A percentile compares a stretch with the other conserved stretches of the same genome.
Evolutionary conservation across 805 yeast species (phyloP).

Genomic region (Maudiozyma saulgeensis): DNA sequence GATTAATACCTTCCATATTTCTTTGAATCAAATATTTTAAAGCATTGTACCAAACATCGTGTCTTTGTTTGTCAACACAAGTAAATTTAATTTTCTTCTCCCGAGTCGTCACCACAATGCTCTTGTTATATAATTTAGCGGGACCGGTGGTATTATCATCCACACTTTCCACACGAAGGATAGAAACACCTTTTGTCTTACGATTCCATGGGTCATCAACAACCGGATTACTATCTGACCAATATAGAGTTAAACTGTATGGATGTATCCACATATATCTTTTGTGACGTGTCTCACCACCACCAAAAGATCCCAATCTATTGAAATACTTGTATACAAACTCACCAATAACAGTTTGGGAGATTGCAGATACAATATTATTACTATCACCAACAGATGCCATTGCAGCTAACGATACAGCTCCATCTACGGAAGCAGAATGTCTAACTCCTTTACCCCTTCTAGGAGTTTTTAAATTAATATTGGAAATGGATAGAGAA

Average conservation of each 20-base stretch:
- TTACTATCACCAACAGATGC: conserved; percentile 37
- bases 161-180: conserved; percentile 66
- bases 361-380: conserved; percentile 69
- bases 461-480: not conserved
- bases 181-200: conserved; percentile 72
- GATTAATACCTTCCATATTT: conserved; percentile 47
- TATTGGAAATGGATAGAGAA: not conserved
- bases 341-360: conserved; percentile 92
- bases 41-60: conserved; percentile 85
- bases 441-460: not conserved
- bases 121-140: conserved; percentile 77
- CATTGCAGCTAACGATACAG: conserved; percentile 39
- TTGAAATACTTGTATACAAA: conserved; percentile 78
- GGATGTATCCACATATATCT: conserved; percentile 97
- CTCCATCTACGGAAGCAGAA: conserved; percentile 27
- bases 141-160: conserved; percentile 83
- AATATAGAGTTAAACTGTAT: conserved; percentile 77
- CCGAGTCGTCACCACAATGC: conserved; percentile 65
- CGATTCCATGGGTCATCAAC: conserved; percentile 54
- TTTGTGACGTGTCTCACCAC: conserved; percentile 72
- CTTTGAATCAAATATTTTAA: conserved; percentile 64
- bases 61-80: conserved; percentile 79
- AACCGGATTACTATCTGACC: conserved; percentile 79
- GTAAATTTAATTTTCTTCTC: conserved; percentile 66
- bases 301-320: conserved; percentile 63